phyloP scores from a whole-genome alignment of 2,329 filamentous ascomycete species.

The Arthrobotrys pseudoclavata region DNA sequence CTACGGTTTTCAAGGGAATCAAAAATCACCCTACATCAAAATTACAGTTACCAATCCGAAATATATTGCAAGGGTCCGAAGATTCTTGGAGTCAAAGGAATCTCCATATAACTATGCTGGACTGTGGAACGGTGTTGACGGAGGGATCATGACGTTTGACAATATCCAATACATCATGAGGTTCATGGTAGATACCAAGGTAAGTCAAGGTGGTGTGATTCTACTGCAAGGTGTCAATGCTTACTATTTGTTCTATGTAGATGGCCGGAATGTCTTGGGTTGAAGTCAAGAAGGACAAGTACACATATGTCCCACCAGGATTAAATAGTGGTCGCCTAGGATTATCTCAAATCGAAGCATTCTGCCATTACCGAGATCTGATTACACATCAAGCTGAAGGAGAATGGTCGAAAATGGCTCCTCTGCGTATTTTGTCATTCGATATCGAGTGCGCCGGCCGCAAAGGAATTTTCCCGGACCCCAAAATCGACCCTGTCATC shows the following conservation, averaged over 20 bases:
- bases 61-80: conserved; percentile 81
- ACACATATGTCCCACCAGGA: conserved; percentile 74
- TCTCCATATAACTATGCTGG: conserved; percentile 89
- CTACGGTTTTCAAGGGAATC: conserved; percentile 93
- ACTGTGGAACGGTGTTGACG: conserved; percentile 80
- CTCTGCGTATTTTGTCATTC: conserved; percentile 90
- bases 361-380: conserved; percentile 83
- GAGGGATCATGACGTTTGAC: conserved; percentile 89
- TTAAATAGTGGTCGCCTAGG: conserved; percentile 77
- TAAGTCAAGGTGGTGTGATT: conserved; percentile 66
- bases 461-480: conserved; percentile 96
- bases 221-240: neutral
- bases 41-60: conserved; percentile 93
- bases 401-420: conserved; percentile 98
- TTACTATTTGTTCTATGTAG: conserved; percentile 66
- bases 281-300: conserved; percentile 77
- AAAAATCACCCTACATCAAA: conserved; percentile 91
- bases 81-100: conserved; percentile 74
- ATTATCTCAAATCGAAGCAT: conserved; percentile 95
- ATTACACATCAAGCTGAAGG: conserved; percentile 89
- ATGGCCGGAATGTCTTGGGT: conserved; percentile 98
- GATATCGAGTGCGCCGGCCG: conserved; percentile 99
- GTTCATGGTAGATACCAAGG: conserved; percentile 97
- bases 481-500: conserved; percentile 91
- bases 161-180: conserved; percentile 94